Percentiles rank a stretch among this genome's conserved stretches.
These are phyloP conservation scores for Vitis labrusca DNA, from an alignment of 164 flowering plant genomes.

Conservation along the genomic window DNA sequence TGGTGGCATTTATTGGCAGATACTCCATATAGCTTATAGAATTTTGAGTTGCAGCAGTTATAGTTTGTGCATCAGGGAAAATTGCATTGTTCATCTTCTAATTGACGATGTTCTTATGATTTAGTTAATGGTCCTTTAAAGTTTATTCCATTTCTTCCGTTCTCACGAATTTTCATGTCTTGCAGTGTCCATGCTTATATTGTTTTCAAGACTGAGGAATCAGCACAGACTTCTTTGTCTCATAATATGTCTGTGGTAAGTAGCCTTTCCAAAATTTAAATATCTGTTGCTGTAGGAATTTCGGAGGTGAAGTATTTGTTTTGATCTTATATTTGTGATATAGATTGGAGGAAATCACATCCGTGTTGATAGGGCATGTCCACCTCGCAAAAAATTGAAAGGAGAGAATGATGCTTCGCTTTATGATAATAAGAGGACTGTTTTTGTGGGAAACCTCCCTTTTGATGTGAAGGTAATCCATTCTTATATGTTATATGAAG, in stretches of 20 bases:
- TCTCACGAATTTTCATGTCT: conserved; percentile 3
- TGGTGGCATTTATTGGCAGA: not conserved
- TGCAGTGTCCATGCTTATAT: conserved; percentile 88
- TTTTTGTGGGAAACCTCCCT: conserved; percentile 94
- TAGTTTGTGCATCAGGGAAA: too few species aligned
- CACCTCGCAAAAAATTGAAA: conserved; percentile 90
- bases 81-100: too few species aligned
- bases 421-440: conserved; percentile 85
- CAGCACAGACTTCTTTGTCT: conserved; percentile 74
- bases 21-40: not conserved
- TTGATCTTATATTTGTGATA: not conserved
- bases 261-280: not conserved
- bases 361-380: conserved; percentile 95
- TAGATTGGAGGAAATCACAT: conserved; percentile 91
- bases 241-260: conserved; percentile 90
- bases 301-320: too few species aligned
- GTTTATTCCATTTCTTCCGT: not conserved
- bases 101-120: not conserved
- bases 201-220: conserved; percentile 80
- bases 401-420: conserved; percentile 54
- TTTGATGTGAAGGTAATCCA: conserved; percentile 85
- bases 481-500: not conserved
- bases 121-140: not conserved
- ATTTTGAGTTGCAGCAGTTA: too few species aligned
- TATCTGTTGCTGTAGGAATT: too few species aligned